phyloP scores from a whole-genome alignment of 2,329 filamentous ascomycete species.

The Alternaria postmessia region DNA sequence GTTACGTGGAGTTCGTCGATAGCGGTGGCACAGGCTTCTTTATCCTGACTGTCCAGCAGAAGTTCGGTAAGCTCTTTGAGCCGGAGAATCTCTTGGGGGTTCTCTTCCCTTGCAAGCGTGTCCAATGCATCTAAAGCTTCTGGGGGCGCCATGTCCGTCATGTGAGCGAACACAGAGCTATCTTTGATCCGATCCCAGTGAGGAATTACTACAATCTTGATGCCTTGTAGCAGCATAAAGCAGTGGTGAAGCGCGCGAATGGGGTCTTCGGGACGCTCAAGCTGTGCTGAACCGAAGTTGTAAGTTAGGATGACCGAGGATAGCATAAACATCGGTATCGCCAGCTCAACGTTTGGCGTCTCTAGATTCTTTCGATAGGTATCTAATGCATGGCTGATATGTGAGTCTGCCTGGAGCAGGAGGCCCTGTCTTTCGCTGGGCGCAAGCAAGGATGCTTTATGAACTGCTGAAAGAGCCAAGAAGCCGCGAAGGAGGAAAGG shows the following conservation, averaged over 20 bases:
- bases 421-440: conserved; percentile 31
- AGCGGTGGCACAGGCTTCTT: conserved; percentile 31
- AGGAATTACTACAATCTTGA: conserved; percentile 36
- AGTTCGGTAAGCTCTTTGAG: conserved; percentile 36
- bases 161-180: conserved; percentile 24
- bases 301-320: conserved; percentile 40
- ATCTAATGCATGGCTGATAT: conserved; percentile 37
- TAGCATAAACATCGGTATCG: conserved; percentile 43
- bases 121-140: conserved; percentile 22
- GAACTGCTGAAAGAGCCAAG: conserved; percentile 40
- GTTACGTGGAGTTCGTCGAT: conserved; percentile 35
- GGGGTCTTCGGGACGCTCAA: conserved; percentile 39
- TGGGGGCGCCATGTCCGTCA: conserved; percentile 21
- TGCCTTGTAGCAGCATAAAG: conserved; percentile 39
- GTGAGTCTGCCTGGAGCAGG: conserved; percentile 37
- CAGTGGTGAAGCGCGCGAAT: conserved; percentile 40
- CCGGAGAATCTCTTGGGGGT: conserved; percentile 30
- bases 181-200: conserved; percentile 32
- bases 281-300: conserved; percentile 39
- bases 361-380: conserved; percentile 35
- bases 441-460: conserved; percentile 33
- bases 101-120: conserved; percentile 21
- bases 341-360: conserved; percentile 27
- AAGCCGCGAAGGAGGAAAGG: conserved; percentile 42
- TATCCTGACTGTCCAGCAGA: conserved; percentile 28